A percentile compares a stretch with the other conserved stretches of the same genome.
Conservation (phyloP, 2,329 filamentous ascomycete species). For the Colletotrichum tropicicola region DNA sequence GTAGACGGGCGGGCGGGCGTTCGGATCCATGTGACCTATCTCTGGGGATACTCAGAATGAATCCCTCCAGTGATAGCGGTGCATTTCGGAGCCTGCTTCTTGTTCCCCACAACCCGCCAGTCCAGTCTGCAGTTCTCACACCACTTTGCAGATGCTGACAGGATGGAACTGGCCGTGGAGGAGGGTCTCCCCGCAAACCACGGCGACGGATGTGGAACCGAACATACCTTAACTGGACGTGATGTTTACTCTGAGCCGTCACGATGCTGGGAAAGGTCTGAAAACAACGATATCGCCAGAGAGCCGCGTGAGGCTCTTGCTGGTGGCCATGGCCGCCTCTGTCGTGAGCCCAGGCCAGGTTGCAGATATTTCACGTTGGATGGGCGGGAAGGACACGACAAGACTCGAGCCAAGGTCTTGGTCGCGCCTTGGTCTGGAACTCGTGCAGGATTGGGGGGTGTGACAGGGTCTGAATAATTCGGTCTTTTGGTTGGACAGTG, state of each 20-base stretch:
- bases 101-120: background rate
- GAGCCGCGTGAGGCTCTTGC: background rate
- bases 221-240: slow-evolving; percentile 9
- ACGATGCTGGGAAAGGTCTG: background rate
- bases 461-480: background rate
- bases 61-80: background rate
- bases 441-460: background rate
- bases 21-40: background rate
- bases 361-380: background rate
- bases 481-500: background rate
- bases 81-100: too few relatives aligned
- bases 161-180: background rate
- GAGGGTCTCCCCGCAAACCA: slow-evolving; percentile 3
- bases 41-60: background rate
- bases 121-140: background rate
- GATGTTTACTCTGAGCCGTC: too few relatives aligned
- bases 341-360: background rate
- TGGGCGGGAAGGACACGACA: background rate
- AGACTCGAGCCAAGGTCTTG: background rate
- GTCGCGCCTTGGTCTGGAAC: background rate
- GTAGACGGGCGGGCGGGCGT: background rate
- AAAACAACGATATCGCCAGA: background rate
- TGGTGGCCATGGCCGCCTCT: background rate
- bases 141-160: background rate
- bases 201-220: slow-evolving; percentile 3